Evolutionary conservation across 495 filamentous ascomycete genomes (phyloP), one percentile per base, ranked within the genome.

Genomic region (Bathelium albidoporum): DNA sequence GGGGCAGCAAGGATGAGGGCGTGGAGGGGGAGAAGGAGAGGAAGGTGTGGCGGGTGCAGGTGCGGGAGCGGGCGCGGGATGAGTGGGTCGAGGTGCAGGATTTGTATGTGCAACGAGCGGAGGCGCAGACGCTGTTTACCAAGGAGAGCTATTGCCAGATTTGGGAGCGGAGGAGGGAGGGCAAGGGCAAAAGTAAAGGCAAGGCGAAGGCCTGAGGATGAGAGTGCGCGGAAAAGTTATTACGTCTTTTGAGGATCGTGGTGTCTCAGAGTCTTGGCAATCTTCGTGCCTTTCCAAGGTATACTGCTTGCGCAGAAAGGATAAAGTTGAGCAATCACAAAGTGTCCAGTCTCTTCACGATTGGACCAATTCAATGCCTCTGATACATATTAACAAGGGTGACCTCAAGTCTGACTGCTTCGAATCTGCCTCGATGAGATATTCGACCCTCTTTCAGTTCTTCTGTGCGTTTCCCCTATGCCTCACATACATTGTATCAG

Each of bases 31-130:
- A 91, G 58, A 89, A 88, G 74, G 89, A 92, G 74, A 81, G 83
- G 59, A 93, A 94, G 72, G 89, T 90, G 64, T 86, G 93, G 90
- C 77, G 81, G 59, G 82, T 84, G 20, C 84, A 87, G 69, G 71
- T 87, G 1, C 75, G 80, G 45, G 84, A 87, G 64, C 78, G 80
- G 64, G 71, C 75, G n/a, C 69, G 75, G 60, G 85, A 88, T 26
- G 89, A 95, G 73, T 99, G 94, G 94, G 82, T 90, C 29, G 87
- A 95, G 70, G 85, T 93, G 58, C 94, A 99, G 79, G 95, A 99
- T 75, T 68, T 99, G 71, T 96, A 87, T 74, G 92, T 97, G 4
- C 89, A 97, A 70, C 81, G 84, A 74, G 89, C 89, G 18, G 85
- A 89, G 70, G 87, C 80, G 65, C 93, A 97, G 79, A 81, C 93